Percentiles rank a stretch among this genome's conserved stretches.
Evolutionary conservation across 2,329 filamentous ascomycete species (phyloP).

Genomic region (Phyllosticta ampelicida): DNA sequence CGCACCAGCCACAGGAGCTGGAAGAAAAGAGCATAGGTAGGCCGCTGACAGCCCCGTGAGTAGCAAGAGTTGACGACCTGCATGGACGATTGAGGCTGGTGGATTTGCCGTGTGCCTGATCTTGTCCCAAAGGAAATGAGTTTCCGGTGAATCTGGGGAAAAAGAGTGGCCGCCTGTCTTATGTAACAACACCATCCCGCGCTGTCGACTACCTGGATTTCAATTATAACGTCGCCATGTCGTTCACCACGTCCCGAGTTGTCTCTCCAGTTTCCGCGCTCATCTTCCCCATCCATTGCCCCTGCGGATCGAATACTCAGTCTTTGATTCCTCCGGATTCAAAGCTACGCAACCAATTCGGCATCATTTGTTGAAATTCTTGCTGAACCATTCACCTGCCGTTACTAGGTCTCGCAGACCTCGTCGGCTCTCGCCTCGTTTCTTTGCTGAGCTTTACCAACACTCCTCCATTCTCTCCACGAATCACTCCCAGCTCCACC

Average conservation of each 20-base stretch:
- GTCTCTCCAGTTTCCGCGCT: not conserved
- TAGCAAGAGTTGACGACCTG: not conserved
- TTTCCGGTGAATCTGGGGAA: not conserved
- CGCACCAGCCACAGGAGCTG: not conserved
- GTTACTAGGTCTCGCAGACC: not conserved
- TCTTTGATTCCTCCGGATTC: not conserved
- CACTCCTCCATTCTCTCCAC: not conserved
- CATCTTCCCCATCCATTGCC: not conserved
- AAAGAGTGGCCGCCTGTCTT: not conserved
- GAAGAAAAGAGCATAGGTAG: not conserved
- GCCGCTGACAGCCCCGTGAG: not conserved
- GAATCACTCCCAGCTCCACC: not conserved
- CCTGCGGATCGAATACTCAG: not conserved
- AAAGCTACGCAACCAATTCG: not conserved
- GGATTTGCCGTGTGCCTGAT: not conserved
- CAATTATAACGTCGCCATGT: not conserved
- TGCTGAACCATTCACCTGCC: not conserved
- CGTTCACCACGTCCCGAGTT: not conserved
- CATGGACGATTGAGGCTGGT: no score
- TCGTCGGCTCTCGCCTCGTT: not conserved
- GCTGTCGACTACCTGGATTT: not conserved
- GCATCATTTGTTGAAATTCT: not conserved
- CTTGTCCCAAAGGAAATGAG: not conserved
- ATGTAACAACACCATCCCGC: not conserved
- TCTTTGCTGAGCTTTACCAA: slow-evolving; percentile 1